A percentile compares a stretch with the other conserved stretches of the same genome.
These are phyloP conservation scores for Sesbania bispinosa DNA, from an alignment of 306 rosid species.

Conservation along the genomic window DNA sequence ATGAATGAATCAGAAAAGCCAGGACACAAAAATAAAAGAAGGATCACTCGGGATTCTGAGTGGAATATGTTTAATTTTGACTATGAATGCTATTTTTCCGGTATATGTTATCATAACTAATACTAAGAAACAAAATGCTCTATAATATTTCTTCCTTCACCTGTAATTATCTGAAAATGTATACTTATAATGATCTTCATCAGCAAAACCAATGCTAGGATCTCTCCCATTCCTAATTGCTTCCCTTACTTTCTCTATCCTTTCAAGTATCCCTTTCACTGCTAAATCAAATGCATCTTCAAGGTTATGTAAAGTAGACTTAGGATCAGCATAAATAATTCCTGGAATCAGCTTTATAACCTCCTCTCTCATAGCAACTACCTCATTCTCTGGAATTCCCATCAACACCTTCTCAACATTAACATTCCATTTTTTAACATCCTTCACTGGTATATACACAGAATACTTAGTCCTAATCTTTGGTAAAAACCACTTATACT, in stretches of 20 bases:
- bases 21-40: background rate
- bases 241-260: constrained; percentile 58
- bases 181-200: constrained; percentile 72
- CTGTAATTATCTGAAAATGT: constrained; percentile 49
- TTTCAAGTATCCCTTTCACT: constrained; percentile 61
- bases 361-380: constrained; percentile 68
- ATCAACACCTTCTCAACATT: constrained; percentile 49
- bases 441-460: constrained; percentile 66
- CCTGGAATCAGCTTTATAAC: constrained; percentile 64
- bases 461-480: constrained; percentile 56
- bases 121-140: background rate
- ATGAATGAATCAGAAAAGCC: background rate
- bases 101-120: background rate
- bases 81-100: background rate
- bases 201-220: constrained; percentile 84
- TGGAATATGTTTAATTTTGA: background rate
- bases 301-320: constrained; percentile 31
- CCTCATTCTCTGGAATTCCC: constrained; percentile 49
- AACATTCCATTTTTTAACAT: constrained; percentile 50
- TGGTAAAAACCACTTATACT: constrained; percentile 75
- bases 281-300: constrained; percentile 85
- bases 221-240: constrained; percentile 56
- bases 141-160: background rate
- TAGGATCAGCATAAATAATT: constrained; percentile 72
- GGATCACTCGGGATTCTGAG: background rate